Evolutionary conservation across 805 yeast genomes (phyloP), one percentile per base, ranked within the genome.

Genomic region (Dipodascopsis tothii): DNA sequence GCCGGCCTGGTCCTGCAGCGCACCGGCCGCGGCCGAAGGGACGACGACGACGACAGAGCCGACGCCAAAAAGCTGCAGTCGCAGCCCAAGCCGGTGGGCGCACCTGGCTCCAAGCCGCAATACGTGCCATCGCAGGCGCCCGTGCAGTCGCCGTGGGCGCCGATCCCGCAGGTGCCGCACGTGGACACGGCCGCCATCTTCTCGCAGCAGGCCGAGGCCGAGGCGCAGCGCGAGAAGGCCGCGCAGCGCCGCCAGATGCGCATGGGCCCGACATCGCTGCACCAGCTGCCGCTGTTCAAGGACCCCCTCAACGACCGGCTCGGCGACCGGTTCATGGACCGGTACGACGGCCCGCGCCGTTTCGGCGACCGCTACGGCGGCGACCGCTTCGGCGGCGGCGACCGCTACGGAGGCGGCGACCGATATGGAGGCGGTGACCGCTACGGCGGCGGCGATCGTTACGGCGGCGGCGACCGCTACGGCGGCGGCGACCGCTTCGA

Each of bases 141-240:
- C 11, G 28, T 28, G 18, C 22, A 37, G 7, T 49, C 53, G 16
- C 52, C 54, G 4, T 50, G 54, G 54, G 54, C 52, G 14, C 42
- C 52, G 11, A 43, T 50, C 4, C 51, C 54, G 2, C 44, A 39
- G 14, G 43, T 38, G 9, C 40, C 40, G 21, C 53, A n/a, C n/a
- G 18, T 14, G 9, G 35, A 17, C 21, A 17, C 35, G 20, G 18
- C 3, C 21, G 11, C 35, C 9, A 9, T 14, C 11, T n/a, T 17
- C 21, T 9, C 20, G n/a, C 18, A 18, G 11, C 7, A 14, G 20
- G n/a, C 9, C 35, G 35, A 33, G 14, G 21, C 18, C 14, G 30
- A 25, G 14, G 30, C 30, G 14, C 9, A 9, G 30, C 9, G 30
- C 9, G 30, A 25, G 11, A n/a, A n/a, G n/a, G n/a, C n/a, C n/a